Base-by-base conservation (phyloP, 2,329 filamentous ascomycete genomes). In the Trichocomaceae sp. region DNA sequence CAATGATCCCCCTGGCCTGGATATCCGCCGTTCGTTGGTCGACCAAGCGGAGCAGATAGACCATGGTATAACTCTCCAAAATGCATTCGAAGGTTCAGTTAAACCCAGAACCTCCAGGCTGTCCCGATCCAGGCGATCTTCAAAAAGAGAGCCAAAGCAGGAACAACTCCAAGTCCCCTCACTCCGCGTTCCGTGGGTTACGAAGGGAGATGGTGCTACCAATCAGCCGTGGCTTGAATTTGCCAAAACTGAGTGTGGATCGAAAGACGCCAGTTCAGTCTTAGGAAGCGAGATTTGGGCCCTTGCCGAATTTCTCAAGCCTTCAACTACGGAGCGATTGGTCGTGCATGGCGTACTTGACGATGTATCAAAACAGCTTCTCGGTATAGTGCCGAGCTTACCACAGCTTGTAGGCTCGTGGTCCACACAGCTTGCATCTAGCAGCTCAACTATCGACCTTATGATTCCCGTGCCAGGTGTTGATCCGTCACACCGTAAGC, bases 361-460 rank as follows among this genome's bases (percentile, higher is more conserved):
- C 19, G 63, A 69, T 19, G 49, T 75, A 10, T 54, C 61, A 65
- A 52, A 60, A 54, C 47, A 64, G 44, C 50, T 74, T 47, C 59
- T 66, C 58, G 47, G 60, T 17, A 57, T 56, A 19, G 58, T 69
- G 3, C 63, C 66, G 12, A 58, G 64, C 39, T 53, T 63, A 9
- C 68, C 73, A 6, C 71, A 78, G 55, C 57, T 79, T 2, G 78
- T 80, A 56, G 82, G 82, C 17, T 83, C 81, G 8, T 71, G 78
- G 54, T 65, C 67, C 10, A 82, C 76, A 13, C 79, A 79, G 8
- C 66, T 83, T 35, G 75, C 77, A 0, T 63, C 77, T 52, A 73
- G 77, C 26, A 70, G 72, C 41, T 85, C 83, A 6, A 78, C 80
- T 63, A 69, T 85, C 12, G 79, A 84, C 62, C 78, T 71, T 66